Conservation (phyloP, 805 yeast genomes). For the Ogataea henricii region DNA sequence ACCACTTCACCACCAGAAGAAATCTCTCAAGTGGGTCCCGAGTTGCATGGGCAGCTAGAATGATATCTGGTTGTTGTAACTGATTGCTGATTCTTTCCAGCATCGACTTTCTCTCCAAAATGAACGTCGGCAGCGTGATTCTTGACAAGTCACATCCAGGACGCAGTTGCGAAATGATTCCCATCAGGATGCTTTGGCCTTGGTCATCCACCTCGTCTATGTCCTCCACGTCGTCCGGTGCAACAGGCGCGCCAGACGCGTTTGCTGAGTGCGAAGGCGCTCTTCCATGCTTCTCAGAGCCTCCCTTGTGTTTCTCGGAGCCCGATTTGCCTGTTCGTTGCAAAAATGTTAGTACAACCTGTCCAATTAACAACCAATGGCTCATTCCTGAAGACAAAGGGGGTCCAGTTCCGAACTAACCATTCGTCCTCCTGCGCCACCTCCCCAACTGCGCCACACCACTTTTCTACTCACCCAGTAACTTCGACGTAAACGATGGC, state of each 20-base stretch:
- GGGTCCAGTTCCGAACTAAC: background rate
- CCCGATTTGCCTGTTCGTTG: conserved; percentile 19
- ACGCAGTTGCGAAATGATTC: conserved; percentile 86
- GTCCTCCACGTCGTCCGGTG: conserved; percentile 58
- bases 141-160: conserved; percentile 90
- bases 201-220: conserved; percentile 91
- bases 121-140: conserved; percentile 93
- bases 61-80: conserved; percentile 74
- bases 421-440: background rate
- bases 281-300: conserved; percentile 13
- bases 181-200: conserved; percentile 82
- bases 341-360: background rate
- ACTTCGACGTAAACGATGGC: conserved; percentile 31
- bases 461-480: conserved; percentile 26
- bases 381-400: background rate
- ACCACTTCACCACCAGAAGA: conserved; percentile 78
- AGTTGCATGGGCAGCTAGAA: conserved; percentile 65
- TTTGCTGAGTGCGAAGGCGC: background rate
- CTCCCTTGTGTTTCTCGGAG: conserved; percentile 22
- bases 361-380: background rate
- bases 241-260: background rate
- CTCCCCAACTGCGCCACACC: background rate
- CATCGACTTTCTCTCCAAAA: conserved; percentile 94
- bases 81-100: conserved; percentile 91
- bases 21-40: conserved; percentile 69